Evolutionary conservation across 2,329 filamentous ascomycete species (phyloP).

Genomic region (Hypomyces perniciosus): DNA sequence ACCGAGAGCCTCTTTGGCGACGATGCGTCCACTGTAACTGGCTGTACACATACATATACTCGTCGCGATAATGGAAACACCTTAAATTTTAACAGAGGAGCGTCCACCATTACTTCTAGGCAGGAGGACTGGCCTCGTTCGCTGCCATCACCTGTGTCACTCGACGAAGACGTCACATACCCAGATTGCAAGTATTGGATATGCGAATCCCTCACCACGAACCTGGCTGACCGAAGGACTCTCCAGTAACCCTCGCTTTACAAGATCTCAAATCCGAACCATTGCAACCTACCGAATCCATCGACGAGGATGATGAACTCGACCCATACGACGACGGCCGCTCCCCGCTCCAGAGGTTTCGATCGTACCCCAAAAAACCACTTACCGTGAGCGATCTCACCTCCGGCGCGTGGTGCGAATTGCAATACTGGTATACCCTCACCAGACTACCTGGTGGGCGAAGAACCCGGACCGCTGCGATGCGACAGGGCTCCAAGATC

Average conservation of each 20-base stretch:
- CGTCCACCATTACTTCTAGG: not conserved
- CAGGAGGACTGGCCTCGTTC: not conserved
- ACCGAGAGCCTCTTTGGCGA: no score
- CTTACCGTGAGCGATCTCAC: constrained; percentile 85
- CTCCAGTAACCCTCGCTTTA: constrained; percentile 51
- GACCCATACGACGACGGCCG: constrained; percentile 27
- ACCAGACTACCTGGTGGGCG: constrained; percentile 64
- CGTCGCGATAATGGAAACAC: not conserved
- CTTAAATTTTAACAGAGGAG: not conserved
- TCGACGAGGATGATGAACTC: constrained; percentile 10
- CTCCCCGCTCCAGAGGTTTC: constrained; percentile 70
- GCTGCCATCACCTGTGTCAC: constrained; percentile 13
- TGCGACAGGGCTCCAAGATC: constrained; percentile 74
- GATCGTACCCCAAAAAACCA: constrained; percentile 68
- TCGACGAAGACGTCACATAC: constrained; percentile 34
- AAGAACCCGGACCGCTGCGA: constrained; percentile 70
- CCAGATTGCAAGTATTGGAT: constrained; percentile 46
- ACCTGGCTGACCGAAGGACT: constrained; percentile 36
- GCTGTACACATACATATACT: not conserved
- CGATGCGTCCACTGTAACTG: not conserved
- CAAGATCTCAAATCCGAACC: constrained; percentile 17
- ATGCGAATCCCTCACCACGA: no score
- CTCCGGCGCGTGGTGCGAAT: constrained; percentile 89
- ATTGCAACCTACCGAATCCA: constrained; percentile 14
- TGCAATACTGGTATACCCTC: constrained; percentile 87